These are phyloP conservation scores for Acanthamoeba castellanii DNA, from an alignment of 208 protist genomes.

Conservation along the genomic window DNA sequence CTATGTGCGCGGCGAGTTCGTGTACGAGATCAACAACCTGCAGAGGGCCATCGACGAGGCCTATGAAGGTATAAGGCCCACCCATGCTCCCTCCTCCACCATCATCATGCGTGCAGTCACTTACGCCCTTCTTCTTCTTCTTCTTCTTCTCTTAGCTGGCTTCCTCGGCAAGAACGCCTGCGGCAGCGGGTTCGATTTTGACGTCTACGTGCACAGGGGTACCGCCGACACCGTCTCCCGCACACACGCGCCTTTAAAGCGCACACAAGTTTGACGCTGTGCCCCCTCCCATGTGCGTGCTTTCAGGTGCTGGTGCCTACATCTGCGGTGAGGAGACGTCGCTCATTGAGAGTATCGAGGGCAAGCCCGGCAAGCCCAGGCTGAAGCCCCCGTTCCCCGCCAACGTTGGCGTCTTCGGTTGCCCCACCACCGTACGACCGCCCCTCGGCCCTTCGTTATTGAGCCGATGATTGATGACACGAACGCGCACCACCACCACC, in stretches of 20 bases:
- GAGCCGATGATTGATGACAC: no score
- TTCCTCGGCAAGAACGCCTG: slow-evolving; percentile 98
- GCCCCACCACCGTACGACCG: slow-evolving; percentile 96
- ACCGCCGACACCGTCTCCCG: no score
- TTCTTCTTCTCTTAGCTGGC: slow-evolving; percentile 83
- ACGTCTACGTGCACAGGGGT: slow-evolving; percentile 98
- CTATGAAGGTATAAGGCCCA: slow-evolving; percentile 89
- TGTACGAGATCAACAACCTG: slow-evolving; percentile 95
- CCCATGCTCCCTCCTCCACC: neutral
- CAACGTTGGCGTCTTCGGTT: slow-evolving; percentile 98
- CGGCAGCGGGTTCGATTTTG: slow-evolving; percentile 98
- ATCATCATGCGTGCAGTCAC: neutral
- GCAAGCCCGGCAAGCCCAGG: slow-evolving; percentile 97
- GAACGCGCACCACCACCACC: no score
- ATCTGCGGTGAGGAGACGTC: slow-evolving; percentile 99
- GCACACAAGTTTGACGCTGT: no score
- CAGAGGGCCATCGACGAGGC: slow-evolving; percentile 97
- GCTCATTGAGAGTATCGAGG: slow-evolving; percentile 98
- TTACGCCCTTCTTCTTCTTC: neutral
- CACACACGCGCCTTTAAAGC: no score
- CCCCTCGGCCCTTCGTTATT: neutral
- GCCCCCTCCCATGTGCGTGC: neutral
- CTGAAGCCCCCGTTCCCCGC: slow-evolving; percentile 99
- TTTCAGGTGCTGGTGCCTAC: slow-evolving; percentile 96
- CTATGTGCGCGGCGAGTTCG: slow-evolving; percentile 99